A percentile compares a stretch with the other conserved stretches of the same genome.
These are phyloP conservation scores for Mortierella antarctica DNA, from an alignment of 192 early-diverging fungal genomes.

Conservation along the genomic window DNA sequence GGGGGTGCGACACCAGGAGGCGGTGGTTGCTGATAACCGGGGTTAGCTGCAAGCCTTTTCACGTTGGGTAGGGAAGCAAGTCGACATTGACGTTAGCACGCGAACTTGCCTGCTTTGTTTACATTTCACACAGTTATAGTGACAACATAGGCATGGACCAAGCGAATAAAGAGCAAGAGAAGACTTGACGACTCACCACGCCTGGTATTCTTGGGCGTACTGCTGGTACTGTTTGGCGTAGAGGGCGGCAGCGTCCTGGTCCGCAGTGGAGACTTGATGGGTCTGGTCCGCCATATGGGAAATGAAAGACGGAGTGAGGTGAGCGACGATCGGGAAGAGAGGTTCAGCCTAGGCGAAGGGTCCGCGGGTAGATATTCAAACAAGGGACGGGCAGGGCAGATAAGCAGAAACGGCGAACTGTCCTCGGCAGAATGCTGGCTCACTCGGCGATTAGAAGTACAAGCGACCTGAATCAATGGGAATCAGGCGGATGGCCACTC, in stretches of 20 bases:
- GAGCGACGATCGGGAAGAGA: background rate
- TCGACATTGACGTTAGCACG: background rate
- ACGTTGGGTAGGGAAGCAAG: background rate
- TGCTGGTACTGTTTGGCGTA: conserved; percentile 53
- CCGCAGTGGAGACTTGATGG: conserved; percentile 16
- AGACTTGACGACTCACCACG: conserved; percentile 22
- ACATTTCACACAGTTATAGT: background rate
- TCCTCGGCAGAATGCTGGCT: too few species aligned
- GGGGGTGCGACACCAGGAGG: conserved; percentile 7
- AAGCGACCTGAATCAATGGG: too few species aligned
- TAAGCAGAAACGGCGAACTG: too few species aligned
- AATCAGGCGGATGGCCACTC: too few species aligned
- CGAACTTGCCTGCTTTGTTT: background rate
- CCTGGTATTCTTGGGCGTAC: conserved; percentile 45
- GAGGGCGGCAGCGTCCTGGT: conserved; percentile 31
- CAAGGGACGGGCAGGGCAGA: too few species aligned
- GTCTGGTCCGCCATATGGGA: conserved; percentile 39
- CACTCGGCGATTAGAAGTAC: too few species aligned
- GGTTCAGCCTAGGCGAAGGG: too few species aligned
- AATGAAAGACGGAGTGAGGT: background rate
- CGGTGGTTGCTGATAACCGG: conserved; percentile 30
- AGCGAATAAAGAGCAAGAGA: background rate
- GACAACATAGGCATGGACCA: conserved; percentile 1
- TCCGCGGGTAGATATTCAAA: too few species aligned
- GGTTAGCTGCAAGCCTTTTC: conserved; percentile 42